Evolutionary conservation across 2,329 filamentous ascomycete species (phyloP), one percentile per base, ranked within the genome.

Genomic region (Aphanocladium album): DNA sequence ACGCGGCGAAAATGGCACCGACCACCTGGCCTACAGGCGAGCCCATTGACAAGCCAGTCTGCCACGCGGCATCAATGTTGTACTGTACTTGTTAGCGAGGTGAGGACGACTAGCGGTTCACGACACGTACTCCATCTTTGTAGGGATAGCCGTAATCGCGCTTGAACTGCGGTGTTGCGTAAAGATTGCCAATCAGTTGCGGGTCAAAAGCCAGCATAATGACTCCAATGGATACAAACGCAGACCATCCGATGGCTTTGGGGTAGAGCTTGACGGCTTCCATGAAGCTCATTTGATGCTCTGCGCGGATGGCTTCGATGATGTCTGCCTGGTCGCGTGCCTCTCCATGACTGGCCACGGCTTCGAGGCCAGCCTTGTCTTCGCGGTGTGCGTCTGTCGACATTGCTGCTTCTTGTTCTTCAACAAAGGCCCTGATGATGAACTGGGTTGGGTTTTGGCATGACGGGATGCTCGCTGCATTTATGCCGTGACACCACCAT

Each of bases 161-260:
- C 63, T 81, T 78, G 66, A 86, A 87, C n/a, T 80, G 79, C 0
- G 83, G 82, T 54, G 80, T 82, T 2, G 82, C 80, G 65, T 84
- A 87, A 57, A 89, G 77, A 62, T 85, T 85, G 25, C 84, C 84
- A 19, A 88, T 77, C 11, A 89, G 78, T 68, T 88, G 85, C 0
- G 84, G 82, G 68, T 88, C 85, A 66, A 88, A 89, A 4, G 83
- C 83, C 46, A 81, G 70, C 82, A 86, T 86, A 64, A 86, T 81
- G 41, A 86, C 80, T 7, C 82, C 82, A 2, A 85, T 72, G 5
- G 80, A 84, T 64, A 87, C 83, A 66, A 84, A 85, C 46, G 79
- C 74, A 8, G 82, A 84, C 84, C 84, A 87, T 17, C 69, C 73
- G 21, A 80, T 76, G 8, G 79, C 77, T 27, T 73, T 72, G 16